Base-by-base conservation (phyloP, 495 filamentous ascomycete species). In the Lentithecium fluviatile region DNA sequence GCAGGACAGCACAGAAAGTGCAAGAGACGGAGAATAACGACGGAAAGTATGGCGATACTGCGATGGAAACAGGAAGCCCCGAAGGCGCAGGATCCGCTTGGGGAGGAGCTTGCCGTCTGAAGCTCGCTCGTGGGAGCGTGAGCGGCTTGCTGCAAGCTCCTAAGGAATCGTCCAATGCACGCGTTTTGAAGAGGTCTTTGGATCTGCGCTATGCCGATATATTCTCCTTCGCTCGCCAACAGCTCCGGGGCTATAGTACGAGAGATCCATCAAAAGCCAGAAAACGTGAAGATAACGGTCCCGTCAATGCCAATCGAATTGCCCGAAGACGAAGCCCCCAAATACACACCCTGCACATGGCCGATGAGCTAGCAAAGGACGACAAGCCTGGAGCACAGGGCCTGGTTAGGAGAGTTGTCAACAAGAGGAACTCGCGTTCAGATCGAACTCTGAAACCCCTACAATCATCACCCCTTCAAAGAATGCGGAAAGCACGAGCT, bases 141-240 rank as follows among this genome's bases (percentile, higher is more conserved):
- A 15, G 21, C 2, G 13, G 24, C 19, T 15, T 29, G 21, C 45
- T 21, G 11, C 20, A 49, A 49, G 15, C 25, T 2, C 5, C 43
- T 32, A 32, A 4, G 29, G 10, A 10, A 32, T 4, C 29, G 4
- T 32, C 29, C 29, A 32, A 10, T 32, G 29, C 29, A 32, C 29
- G 29, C 29, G 3, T 32, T 32, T 32, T 32, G 29, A 32, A 10
- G 4, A 10, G 10, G 10, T 32, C 29, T 32, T 32, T 20, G 6
- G 25, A 10, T 17, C 55, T 45, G 21, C 24, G 29, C 5, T 60
- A 60, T 29, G 34, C 56, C 5, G 46, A 60, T 7, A 60, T 60
- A 1, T 60, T 23, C 20, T 21, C 34, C 24, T 62, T 49, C 42
- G 23, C 51, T 21, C 36, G 51, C 23, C 40, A 29, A 20, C 58